Base-by-base conservation (phyloP, 1,139 yeast genomes). In the Schizosaccharomyces versatilis region DNA sequence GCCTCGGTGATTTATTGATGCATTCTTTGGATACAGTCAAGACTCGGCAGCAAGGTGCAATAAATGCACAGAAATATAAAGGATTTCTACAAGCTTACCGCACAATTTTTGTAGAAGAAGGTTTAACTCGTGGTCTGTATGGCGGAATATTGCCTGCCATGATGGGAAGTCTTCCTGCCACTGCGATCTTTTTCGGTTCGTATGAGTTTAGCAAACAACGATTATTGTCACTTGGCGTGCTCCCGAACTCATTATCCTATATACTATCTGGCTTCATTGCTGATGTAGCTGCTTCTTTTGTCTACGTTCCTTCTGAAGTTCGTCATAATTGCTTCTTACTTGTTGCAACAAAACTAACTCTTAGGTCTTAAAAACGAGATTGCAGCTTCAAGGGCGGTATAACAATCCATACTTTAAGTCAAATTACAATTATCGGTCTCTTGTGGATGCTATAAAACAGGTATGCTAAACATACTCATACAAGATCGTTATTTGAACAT, bases 301-400 rank as follows among this genome's bases (percentile, higher is more conserved):
- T 85, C 52, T 90, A 90, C 63, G 98, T 90, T n/a, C 98, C 98
- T 2, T 80, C 90, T 40, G 98, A 90, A 66, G 97, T 90, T n/a
- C n/a, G 47, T 41, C 15, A n/a, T 6, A 15, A n/a, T n/a, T 41
- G 32, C 32, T 24, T 24, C 5, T 24, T 24, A 24, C 15, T 41
- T 9, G 19, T 41, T n/a, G 19, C 10, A n/a, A 41, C 7, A 15
- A 41, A 2, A n/a, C 19, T 12, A n/a, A 9, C 15, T 15, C 14
- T n/a, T 41, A 41, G 38, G 49, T 44, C n/a, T 69, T 90, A 57
- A 90, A 93, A 66, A 86, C 98, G 7, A 73, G 98, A 62, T 69
- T 90, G 53, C 98, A 90, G 68, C 70, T 90, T 55, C 98, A 90
- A 68, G 98, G 98, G 0, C 74, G 79, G 54, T 75, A 77, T 67